Percentiles rank a stretch among this genome's conserved stretches.
Conservation (phyloP, 2,329 filamentous ascomycete genomes). For the Colletotrichum sublineola region DNA sequence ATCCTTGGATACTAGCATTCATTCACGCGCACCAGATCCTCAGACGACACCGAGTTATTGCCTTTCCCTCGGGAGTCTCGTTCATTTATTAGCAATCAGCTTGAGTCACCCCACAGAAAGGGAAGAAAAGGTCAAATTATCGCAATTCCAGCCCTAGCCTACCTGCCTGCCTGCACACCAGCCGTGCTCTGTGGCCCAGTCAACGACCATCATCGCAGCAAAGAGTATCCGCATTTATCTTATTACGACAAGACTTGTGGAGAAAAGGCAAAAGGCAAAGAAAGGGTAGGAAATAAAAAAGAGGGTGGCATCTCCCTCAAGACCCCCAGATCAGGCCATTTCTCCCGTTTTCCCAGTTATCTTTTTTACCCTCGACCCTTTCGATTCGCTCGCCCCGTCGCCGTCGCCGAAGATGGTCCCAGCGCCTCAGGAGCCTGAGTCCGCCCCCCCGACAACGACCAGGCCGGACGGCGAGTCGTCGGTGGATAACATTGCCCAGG, state of each 20-base stretch:
- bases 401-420: constrained; percentile 40
- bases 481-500: constrained; percentile 42
- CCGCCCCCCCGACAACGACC: constrained; percentile 40
- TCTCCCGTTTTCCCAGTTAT: constrained; percentile 14
- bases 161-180: constrained; percentile 6
- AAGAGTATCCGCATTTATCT: constrained; percentile 36
- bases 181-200: constrained; percentile 6
- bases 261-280: constrained; percentile 11
- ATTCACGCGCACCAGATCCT: neutral
- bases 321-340: constrained; percentile 40
- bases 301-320: constrained; percentile 35
- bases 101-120: neutral
- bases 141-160: constrained; percentile 14
- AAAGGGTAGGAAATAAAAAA: constrained; percentile 23
- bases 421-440: constrained; percentile 37
- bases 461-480: constrained; percentile 38
- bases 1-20: constrained; percentile 18
- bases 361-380: constrained; percentile 10
- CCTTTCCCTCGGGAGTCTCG: constrained; percentile 30
- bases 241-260: constrained; percentile 18
- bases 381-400: constrained; percentile 35
- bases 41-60: constrained; percentile 32
- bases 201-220: constrained; percentile 16
- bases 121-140: neutral
- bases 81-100: neutral